phyloP scores from a whole-genome alignment of 805 yeast species.

The Ogataea populi-albae region DNA sequence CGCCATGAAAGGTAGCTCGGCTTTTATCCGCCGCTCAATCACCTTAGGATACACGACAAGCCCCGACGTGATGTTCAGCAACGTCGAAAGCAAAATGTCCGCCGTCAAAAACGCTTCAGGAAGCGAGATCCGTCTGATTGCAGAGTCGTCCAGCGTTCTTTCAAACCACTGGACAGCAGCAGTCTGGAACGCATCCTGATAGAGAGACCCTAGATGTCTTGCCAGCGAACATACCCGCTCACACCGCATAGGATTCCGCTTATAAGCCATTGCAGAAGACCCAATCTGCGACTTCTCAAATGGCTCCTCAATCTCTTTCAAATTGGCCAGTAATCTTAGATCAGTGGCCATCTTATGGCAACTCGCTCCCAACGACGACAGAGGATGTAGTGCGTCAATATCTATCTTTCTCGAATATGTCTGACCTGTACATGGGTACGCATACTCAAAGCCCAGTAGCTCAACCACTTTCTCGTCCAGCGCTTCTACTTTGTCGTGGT shows the following conservation, averaged over 20 bases:
- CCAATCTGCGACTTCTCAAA: slow-evolving; percentile 99
- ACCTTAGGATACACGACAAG: slow-evolving; percentile 98
- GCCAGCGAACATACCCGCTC: slow-evolving; percentile 98
- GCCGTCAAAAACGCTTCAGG: slow-evolving; percentile 97
- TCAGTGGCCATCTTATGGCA: slow-evolving; percentile 98
- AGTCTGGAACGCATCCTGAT: slow-evolving; percentile 92
- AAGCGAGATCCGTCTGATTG: slow-evolving; percentile 93
- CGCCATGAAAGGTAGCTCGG: slow-evolving; percentile 99
- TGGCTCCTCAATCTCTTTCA: slow-evolving; percentile 97
- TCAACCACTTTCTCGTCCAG: slow-evolving; percentile 91
- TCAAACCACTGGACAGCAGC: slow-evolving; percentile 99
- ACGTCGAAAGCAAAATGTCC: slow-evolving; percentile 85
- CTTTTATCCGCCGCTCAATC: slow-evolving; percentile 89
- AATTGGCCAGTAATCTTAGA: slow-evolving; percentile 89
- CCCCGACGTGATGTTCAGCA: slow-evolving; percentile 90
- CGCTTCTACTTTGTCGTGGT: slow-evolving; percentile 93
- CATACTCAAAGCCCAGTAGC: slow-evolving; percentile 88
- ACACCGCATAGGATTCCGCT: slow-evolving; percentile 99
- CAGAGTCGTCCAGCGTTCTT: slow-evolving; percentile 97
- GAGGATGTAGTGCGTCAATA: slow-evolving; percentile 87
- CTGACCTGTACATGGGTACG: slow-evolving; percentile 98
- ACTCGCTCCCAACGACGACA: slow-evolving; percentile 91
- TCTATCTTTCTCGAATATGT: slow-evolving; percentile 99
- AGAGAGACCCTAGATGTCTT: slow-evolving; percentile 89
- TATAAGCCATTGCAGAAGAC: slow-evolving; percentile 98